Evolutionary conservation across 108 stramenopile species (phyloP).

Genomic region (Cyclotella kingstonii): DNA sequence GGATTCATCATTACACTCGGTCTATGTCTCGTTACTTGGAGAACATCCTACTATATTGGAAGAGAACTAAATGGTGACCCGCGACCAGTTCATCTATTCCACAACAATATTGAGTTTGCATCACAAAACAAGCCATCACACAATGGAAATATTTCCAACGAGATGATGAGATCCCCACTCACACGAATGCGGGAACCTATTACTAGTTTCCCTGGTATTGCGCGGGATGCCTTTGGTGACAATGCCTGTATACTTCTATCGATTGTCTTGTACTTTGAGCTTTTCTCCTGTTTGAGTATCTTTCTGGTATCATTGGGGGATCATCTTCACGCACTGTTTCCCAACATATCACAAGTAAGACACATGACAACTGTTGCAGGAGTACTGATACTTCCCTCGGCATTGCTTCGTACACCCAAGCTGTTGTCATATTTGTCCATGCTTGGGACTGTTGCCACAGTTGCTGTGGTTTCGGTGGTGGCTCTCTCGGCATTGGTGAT

Average conservation of each 20-base stretch:
- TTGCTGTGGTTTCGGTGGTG: constrained; percentile 58
- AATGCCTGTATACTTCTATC: constrained; percentile 57
- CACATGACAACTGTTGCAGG: constrained; percentile 61
- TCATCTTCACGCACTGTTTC: constrained; percentile 67
- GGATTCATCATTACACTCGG: constrained; percentile 50
- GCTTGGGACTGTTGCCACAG: constrained; percentile 75
- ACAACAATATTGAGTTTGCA: constrained; percentile 5
- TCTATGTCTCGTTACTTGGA: constrained; percentile 60
- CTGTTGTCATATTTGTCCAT: constrained; percentile 69
- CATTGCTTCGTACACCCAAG: constrained; percentile 60
- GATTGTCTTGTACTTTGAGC: constrained; percentile 72
- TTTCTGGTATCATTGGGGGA: constrained; percentile 77
- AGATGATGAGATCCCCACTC: no score
- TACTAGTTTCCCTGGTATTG: constrained; percentile 70
- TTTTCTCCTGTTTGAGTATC: constrained; percentile 77
- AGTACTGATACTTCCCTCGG: constrained; percentile 58
- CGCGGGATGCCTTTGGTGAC: constrained; percentile 70
- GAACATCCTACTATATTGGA: constrained; percentile 74
- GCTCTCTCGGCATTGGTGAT: constrained; percentile 58
- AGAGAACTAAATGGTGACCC: constrained; percentile 78
- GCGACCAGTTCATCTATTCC: constrained; percentile 56
- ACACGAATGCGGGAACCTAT: constrained; percentile 65
- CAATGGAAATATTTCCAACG: no score
- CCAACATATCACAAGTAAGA: constrained; percentile 40
- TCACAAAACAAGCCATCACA: not conserved